Evolutionary conservation across 805 yeast genomes (phyloP).

Genomic region (Cyberlindnera subsufficiens): DNA sequence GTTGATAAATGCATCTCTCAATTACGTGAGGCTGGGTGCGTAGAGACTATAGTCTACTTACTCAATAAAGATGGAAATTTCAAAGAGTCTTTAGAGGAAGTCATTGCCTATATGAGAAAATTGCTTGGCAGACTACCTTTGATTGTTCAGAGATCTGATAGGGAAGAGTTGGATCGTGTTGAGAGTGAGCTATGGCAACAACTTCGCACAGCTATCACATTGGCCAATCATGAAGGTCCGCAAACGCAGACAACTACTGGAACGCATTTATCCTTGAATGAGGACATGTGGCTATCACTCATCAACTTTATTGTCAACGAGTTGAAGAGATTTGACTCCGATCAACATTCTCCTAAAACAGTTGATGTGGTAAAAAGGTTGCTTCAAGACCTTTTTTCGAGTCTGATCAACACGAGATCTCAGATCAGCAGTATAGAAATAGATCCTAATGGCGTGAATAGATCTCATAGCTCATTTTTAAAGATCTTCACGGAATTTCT

Average conservation of each 20-base stretch:
- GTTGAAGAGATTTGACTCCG: slow-evolving; percentile 25
- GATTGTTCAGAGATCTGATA: slow-evolving; percentile 6
- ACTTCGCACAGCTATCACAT: slow-evolving; percentile 27
- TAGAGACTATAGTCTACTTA: slow-evolving; percentile 21
- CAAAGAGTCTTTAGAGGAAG: slow-evolving; percentile 22
- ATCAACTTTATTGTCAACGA: slow-evolving; percentile 33
- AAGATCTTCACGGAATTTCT: slow-evolving; percentile 51
- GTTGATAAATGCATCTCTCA: slow-evolving; percentile 18
- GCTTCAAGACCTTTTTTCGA: slow-evolving; percentile 37
- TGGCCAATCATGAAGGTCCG: slow-evolving; percentile 22
- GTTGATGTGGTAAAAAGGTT: slow-evolving; percentile 32
- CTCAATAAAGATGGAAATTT: slow-evolving; percentile 9
- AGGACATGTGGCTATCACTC: slow-evolving; percentile 33
- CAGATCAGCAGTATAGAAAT: slow-evolving; percentile 18
- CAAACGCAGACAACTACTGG: slow-evolving; percentile 5
- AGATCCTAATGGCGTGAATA: slow-evolving; percentile 12
- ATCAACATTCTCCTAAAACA: slow-evolving; percentile 9
- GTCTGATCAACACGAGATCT: slow-evolving; percentile 28
- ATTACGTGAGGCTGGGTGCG: slow-evolving; percentile 18
- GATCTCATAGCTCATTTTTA: slow-evolving; percentile 37
- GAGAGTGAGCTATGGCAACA: slow-evolving; percentile 31
- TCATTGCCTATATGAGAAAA: slow-evolving; percentile 7
- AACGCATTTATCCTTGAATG: slow-evolving; percentile 24
- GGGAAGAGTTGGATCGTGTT: slow-evolving; percentile 7
- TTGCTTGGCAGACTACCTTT: slow-evolving; percentile 12